These are phyloP conservation scores for Trichomonascus vanleenenianus DNA, from an alignment of 805 yeast genomes.

Conservation along the genomic window DNA sequence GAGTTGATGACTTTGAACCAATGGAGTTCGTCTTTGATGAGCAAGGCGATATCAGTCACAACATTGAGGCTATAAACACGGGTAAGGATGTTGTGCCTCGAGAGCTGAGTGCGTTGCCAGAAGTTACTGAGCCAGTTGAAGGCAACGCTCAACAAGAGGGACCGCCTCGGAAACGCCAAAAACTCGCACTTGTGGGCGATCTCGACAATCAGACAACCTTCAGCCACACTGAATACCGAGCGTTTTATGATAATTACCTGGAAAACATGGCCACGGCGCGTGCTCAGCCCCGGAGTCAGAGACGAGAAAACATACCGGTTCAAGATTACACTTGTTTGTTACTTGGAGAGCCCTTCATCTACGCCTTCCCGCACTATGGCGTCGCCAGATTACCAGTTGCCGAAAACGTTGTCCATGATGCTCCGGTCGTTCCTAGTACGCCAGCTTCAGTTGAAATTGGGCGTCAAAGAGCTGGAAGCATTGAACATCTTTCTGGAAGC, in stretches of 20 bases:
- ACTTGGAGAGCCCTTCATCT: background rate
- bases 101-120: no score
- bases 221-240: background rate
- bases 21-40: background rate
- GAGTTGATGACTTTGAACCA: no score
- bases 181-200: background rate
- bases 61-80: background rate
- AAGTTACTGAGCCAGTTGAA: no score
- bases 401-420: background rate
- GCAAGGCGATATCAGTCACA: background rate
- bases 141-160: background rate
- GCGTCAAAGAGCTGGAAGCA: background rate
- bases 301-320: background rate
- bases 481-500: no score
- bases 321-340: background rate
- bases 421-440: background rate
- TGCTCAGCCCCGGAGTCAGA: background rate
- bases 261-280: background rate
- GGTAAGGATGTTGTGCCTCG: background rate
- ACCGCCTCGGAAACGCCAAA: background rate
- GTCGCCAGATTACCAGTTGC: background rate
- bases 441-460: constrained; percentile 1
- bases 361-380: background rate
- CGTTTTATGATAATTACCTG: background rate
- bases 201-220: background rate